A percentile compares a stretch with the other conserved stretches of the same genome.
These are phyloP conservation scores for Trifolium pratense DNA, from an alignment of 306 rosid species.

Conservation along the genomic window DNA sequence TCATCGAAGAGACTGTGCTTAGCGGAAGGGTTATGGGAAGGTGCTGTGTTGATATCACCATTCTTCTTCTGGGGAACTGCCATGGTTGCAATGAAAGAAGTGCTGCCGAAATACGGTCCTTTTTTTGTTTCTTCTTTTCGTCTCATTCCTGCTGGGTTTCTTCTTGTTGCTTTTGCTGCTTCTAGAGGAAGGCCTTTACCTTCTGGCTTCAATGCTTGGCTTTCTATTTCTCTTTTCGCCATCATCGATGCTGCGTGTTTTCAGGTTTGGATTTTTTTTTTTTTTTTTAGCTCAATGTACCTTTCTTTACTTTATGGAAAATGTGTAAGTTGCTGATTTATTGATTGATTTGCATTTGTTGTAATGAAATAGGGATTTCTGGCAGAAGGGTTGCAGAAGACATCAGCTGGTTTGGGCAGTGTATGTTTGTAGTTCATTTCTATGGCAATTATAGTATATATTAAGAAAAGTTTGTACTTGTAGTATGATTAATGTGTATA, in stretches of 20 bases:
- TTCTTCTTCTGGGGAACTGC: constrained; percentile 99
- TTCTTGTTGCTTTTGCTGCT: constrained; percentile 79
- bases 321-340: constrained; percentile 1
- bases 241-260: constrained; percentile 85
- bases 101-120: constrained; percentile 80
- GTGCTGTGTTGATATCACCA: constrained; percentile 81
- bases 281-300: background rate
- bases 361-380: constrained; percentile 75
- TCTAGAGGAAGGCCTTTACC: constrained; percentile 74
- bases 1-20: constrained; percentile 1
- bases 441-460: background rate
- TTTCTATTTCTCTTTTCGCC: constrained; percentile 78
- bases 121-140: constrained; percentile 86
- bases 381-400: constrained; percentile 80
- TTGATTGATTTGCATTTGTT: constrained; percentile 2
- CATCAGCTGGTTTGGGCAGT: constrained; percentile 97
- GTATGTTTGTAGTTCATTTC: constrained; percentile 55
- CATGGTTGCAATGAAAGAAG: constrained; percentile 98
- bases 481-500: background rate
- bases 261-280: constrained; percentile 51
- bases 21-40: constrained; percentile 55
- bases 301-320: background rate
- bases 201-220: constrained; percentile 77
- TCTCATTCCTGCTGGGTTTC: constrained; percentile 86
- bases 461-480: too few relatives aligned